Conservation (phyloP, 306 rosid genomes). For the Quercus alba region DNA sequence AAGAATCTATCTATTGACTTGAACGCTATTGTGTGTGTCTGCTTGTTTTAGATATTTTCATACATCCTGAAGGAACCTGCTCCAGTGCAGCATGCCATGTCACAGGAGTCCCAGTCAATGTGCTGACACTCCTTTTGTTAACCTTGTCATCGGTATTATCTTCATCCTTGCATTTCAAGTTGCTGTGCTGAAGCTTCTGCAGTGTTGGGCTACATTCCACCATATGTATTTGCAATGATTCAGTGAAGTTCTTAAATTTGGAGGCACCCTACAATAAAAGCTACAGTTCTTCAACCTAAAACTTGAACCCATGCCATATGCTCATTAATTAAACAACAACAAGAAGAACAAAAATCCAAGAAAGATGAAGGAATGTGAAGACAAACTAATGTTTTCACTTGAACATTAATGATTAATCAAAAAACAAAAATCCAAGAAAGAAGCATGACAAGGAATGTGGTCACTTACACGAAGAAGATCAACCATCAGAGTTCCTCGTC, state of each 20-base stretch:
- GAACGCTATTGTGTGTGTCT: not conserved
- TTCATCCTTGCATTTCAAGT: constrained; percentile 62
- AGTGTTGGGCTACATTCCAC: constrained; percentile 93
- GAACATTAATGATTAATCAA: not conserved
- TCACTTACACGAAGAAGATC: constrained; percentile 81
- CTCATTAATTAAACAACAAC: not conserved
- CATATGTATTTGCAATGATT: constrained; percentile 71
- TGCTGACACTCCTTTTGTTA: constrained; percentile 49
- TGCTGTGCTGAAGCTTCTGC: constrained; percentile 76
- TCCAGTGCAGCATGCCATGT: constrained; percentile 91
- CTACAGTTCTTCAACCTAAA: constrained; percentile 1
- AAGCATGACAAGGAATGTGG: not conserved
- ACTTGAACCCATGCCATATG: not conserved
- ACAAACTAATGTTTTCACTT: not conserved
- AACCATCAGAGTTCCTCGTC: constrained; percentile 94
- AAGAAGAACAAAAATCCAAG: no score
- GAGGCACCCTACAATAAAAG: constrained; percentile 66
- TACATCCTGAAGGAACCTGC: constrained; percentile 91
- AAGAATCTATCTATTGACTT: not conserved
- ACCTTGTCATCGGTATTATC: constrained; percentile 37
- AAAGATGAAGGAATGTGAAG: not conserved
- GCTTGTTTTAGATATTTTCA: constrained; percentile 29
- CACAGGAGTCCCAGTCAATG: constrained; percentile 69
- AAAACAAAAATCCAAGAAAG: constrained; percentile 2
- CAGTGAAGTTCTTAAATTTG: constrained; percentile 59